Percentiles rank a stretch among this genome's conserved stretches.
phyloP scores from a whole-genome alignment of 257 asterid species.

The Gentiana macrophylla region DNA sequence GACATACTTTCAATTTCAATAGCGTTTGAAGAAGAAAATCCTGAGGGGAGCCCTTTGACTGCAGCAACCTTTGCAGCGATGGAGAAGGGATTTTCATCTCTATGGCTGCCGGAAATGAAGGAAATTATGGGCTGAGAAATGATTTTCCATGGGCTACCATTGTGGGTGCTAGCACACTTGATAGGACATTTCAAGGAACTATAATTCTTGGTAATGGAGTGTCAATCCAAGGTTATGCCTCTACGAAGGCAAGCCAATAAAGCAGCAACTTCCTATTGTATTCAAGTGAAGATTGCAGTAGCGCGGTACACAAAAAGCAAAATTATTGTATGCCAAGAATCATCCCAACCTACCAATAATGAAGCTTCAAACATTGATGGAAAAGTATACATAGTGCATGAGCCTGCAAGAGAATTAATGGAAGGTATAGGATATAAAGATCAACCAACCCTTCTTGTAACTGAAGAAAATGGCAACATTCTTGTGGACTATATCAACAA shows the following conservation, averaged over 20 bases:
- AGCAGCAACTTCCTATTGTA: slow-evolving; percentile 11
- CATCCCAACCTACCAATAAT: too few relatives aligned
- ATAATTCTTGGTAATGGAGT: slow-evolving; percentile 21
- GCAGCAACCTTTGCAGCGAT: slow-evolving; percentile 34
- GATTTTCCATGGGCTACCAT: slow-evolving; percentile 31
- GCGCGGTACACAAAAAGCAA: neutral
- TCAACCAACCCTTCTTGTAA: too few relatives aligned
- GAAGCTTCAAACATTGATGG: neutral
- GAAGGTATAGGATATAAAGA: neutral
- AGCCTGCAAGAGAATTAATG: neutral
- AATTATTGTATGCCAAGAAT: too few relatives aligned
- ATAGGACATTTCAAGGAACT: slow-evolving; percentile 21
- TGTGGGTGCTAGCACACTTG: slow-evolving; percentile 32
- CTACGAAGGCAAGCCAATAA: slow-evolving; percentile 14
- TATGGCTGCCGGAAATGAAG: slow-evolving; percentile 30
- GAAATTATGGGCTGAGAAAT: slow-evolving; percentile 7
- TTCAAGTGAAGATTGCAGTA: slow-evolving; percentile 6
- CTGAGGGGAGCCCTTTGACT: slow-evolving; percentile 27
- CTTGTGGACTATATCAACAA: neutral
- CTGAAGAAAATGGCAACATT: too few relatives aligned
- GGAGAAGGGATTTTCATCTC: slow-evolving; percentile 30
- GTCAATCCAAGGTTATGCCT: slow-evolving; percentile 21
- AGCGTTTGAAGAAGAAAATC: neutral
- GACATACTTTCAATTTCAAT: slow-evolving; percentile 32
- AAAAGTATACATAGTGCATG: neutral